phyloP scores from a whole-genome alignment of 495 filamentous ascomycete species.

The Neurospora tetraspora region DNA sequence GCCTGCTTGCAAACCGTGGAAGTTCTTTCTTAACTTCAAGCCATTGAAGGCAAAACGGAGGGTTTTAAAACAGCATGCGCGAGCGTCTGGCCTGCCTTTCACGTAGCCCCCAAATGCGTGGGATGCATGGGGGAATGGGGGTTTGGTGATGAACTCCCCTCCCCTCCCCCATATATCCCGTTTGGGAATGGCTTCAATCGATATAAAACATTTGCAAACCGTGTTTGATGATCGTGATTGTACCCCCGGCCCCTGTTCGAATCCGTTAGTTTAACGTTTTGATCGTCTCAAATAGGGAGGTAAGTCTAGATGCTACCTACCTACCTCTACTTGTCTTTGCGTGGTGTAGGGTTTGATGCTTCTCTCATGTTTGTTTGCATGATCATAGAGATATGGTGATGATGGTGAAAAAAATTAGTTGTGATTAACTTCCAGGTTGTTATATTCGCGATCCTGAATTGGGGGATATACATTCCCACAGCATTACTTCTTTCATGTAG shows the following conservation, averaged over 20 bases:
- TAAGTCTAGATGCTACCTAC: neutral
- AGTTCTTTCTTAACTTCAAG: neutral
- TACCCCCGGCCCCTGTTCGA: neutral
- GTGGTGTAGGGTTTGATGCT: too few species aligned
- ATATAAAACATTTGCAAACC: neutral
- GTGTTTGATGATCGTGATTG: neutral
- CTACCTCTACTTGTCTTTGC: too few species aligned
- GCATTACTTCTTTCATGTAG: too few species aligned
- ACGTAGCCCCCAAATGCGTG: neutral
- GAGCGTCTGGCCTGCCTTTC: neutral
- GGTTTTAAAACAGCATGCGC: neutral
- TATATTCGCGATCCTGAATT: too few species aligned
- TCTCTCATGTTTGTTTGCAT: too few species aligned
- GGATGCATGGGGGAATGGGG: neutral
- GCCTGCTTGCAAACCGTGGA: neutral
- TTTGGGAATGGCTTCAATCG: neutral
- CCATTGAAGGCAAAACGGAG: neutral
- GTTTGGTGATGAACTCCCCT: neutral
- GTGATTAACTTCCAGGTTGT: too few species aligned
- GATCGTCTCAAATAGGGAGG: neutral
- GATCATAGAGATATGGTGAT: too few species aligned
- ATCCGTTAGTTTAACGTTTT: neutral
- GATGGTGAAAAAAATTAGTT: too few species aligned
- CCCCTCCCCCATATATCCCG: neutral
- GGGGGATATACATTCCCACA: too few species aligned